Evolutionary conservation across 179 eudicot genomes (phyloP).

Genomic region (Pouteria campechiana): DNA sequence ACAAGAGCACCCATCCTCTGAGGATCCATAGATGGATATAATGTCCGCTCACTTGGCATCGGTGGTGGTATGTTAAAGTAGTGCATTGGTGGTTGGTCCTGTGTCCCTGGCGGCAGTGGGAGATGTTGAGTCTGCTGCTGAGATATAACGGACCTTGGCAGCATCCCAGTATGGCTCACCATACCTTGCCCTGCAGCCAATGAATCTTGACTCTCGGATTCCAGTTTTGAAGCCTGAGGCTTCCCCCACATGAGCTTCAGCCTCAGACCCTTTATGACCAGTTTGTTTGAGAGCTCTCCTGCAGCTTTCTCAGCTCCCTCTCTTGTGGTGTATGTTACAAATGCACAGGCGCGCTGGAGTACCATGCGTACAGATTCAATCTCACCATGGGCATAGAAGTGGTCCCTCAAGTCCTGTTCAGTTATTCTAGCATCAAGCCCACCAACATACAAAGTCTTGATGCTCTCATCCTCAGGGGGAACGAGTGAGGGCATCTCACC

Average conservation of each 20-base stretch:
- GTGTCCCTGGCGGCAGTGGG: slow-evolving; percentile 55
- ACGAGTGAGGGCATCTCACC: slow-evolving; percentile 92
- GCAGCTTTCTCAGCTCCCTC: slow-evolving; percentile 98
- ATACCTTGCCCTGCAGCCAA: slow-evolving; percentile 49
- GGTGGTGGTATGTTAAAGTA: slow-evolving; percentile 77
- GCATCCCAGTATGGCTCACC: slow-evolving; percentile 74
- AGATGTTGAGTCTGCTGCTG: slow-evolving; percentile 76
- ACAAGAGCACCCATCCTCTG: slow-evolving; percentile 92
- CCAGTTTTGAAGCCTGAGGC: slow-evolving; percentile 76
- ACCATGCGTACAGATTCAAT: slow-evolving; percentile 87
- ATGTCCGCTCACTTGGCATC: slow-evolving; percentile 60
- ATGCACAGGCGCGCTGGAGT: slow-evolving; percentile 80
- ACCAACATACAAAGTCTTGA: slow-evolving; percentile 85
- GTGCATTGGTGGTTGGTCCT: slow-evolving; percentile 50
- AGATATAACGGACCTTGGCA: slow-evolving; percentile 85
- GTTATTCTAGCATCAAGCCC: slow-evolving; percentile 79
- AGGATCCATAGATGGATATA: slow-evolving; percentile 97
- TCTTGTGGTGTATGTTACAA: slow-evolving; percentile 90
- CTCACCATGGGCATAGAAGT: slow-evolving; percentile 89
- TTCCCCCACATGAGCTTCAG: slow-evolving; percentile 95
- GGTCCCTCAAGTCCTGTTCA: slow-evolving; percentile 86
- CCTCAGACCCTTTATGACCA: slow-evolving; percentile 76
- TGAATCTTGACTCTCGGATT: slow-evolving; percentile 38
- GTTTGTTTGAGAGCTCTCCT: slow-evolving; percentile 82
- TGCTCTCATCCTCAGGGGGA: slow-evolving; percentile 91